A percentile compares a stretch with the other conserved stretches of the same genome.
phyloP scores from a whole-genome alignment of 2,329 filamentous ascomycete species.

The Nemania abortiva region DNA sequence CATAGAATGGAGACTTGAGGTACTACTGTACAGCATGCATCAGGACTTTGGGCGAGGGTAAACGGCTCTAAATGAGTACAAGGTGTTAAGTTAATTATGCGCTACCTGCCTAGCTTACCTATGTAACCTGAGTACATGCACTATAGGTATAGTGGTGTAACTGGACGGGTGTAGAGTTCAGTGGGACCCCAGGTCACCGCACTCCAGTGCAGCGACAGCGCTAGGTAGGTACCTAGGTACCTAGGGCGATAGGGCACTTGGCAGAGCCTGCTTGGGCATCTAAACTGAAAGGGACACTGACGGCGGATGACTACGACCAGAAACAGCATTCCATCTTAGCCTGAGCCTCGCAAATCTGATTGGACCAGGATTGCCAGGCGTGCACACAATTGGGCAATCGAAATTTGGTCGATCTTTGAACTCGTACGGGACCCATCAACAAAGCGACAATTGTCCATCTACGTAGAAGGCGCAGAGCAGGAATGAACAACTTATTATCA shows the following conservation, averaged over 20 bases:
- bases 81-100: not conserved
- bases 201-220: conserved; percentile 1
- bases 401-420: conserved; percentile 14
- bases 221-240: not conserved
- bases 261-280: conserved; percentile 24
- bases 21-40: not conserved
- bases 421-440: not conserved
- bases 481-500: not conserved
- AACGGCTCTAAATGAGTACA: not conserved
- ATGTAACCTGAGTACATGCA: not conserved
- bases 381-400: conserved; percentile 1
- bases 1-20: not conserved
- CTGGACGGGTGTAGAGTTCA: conserved; percentile 4
- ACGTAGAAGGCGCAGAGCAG: conserved; percentile 6
- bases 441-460: conserved; percentile 11
- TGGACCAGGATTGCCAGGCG: not conserved
- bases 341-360: conserved; percentile 32
- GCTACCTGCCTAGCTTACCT: conserved; percentile 5
- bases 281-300: conserved; percentile 17
- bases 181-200: conserved; percentile 2
- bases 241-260: conserved; percentile 12
- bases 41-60: not conserved
- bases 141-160: not conserved
- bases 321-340: conserved; percentile 17
- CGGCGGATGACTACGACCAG: conserved; percentile 13